Conservation (phyloP, 2,329 filamentous ascomycete genomes). For the Allantophomopsis lycopodina region DNA sequence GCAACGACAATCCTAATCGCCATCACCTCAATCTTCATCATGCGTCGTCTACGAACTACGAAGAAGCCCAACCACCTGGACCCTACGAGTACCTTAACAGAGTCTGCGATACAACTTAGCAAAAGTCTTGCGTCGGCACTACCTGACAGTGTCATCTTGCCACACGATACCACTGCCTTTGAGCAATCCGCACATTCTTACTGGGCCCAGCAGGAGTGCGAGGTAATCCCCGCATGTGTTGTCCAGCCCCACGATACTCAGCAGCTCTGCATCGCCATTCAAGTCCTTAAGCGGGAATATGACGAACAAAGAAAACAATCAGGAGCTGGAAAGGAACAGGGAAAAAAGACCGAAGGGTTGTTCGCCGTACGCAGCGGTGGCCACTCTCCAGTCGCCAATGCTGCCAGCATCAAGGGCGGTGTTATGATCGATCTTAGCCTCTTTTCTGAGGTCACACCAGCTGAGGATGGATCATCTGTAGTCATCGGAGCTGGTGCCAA, state of each 20-base stretch:
- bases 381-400: conserved; percentile 30
- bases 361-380: conserved; percentile 4
- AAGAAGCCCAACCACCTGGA: too few species aligned
- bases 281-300: neutral
- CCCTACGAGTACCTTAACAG: too few species aligned
- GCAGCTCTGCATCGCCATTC: conserved; percentile 2
- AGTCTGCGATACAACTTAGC: too few species aligned
- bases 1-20: too few species aligned
- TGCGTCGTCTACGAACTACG: too few species aligned
- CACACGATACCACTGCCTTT: too few species aligned
- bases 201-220: neutral
- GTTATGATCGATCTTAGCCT: conserved; percentile 31
- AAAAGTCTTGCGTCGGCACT: too few species aligned
- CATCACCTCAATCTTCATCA: too few species aligned
- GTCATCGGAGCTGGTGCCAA: conserved; percentile 20
- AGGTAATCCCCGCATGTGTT: neutral
- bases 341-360: conserved; percentile 28
- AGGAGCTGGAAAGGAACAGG: too few species aligned
- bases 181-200: neutral
- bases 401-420: conserved; percentile 30
- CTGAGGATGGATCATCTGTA: conserved; percentile 14
- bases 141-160: too few species aligned
- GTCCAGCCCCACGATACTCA: neutral
- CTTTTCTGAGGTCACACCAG: conserved; percentile 5
- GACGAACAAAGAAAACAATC: too few species aligned